Base-by-base conservation (phyloP, 768 basidiomycete genomes). In the Mycena latifolia region DNA sequence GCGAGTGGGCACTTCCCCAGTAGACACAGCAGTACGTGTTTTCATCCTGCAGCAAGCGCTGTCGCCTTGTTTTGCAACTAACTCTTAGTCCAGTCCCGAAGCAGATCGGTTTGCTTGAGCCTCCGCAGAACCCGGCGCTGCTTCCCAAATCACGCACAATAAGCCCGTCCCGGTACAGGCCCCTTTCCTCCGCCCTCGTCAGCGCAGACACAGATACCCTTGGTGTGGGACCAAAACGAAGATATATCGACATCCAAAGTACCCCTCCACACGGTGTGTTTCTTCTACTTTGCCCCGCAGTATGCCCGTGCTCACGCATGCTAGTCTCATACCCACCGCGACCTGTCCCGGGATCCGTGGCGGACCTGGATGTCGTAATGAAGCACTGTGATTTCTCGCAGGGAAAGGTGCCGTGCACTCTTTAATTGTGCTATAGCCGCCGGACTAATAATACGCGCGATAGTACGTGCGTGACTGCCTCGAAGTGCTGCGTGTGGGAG, bases 381-480 rank as follows among this genome's bases (percentile, higher is more conserved):
- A 88, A 91, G 51, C 85, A 93, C 70, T 98, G 96, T 77, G 91
- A 94, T 79, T 96, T 95, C 74, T 85, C 87, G 33, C 79, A 85
- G 67, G 83, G 84, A 71, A 92, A 92, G 86, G 92, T 91, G 59
- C 45, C 77, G 67, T 55, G 20, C 28, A 14, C 3, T 20, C 14
- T 27, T 66, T 55, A 45, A 51, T 27, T 50, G 27, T 37, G 35
- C 43, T 43, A 55, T 39, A 18, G 20, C 29, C 58, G 29, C 35
- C 10, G 24, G 39, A 53, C 55, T 65, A 69, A 63, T 37, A 52
- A 46, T 64, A 53, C 65, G 58, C 57, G 62, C 27, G 3, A 25
- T 54, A 96, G 92, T 95, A 94, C 77, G 96, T 98, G n/a, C 91
- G 96, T 12, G 96, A 98, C 74, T 98, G 96, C 72, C 79, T 98